These are phyloP conservation scores for Gracilaria vermiculophylla DNA, from an alignment of 23 red algal genomes.

Conservation along the genomic window DNA sequence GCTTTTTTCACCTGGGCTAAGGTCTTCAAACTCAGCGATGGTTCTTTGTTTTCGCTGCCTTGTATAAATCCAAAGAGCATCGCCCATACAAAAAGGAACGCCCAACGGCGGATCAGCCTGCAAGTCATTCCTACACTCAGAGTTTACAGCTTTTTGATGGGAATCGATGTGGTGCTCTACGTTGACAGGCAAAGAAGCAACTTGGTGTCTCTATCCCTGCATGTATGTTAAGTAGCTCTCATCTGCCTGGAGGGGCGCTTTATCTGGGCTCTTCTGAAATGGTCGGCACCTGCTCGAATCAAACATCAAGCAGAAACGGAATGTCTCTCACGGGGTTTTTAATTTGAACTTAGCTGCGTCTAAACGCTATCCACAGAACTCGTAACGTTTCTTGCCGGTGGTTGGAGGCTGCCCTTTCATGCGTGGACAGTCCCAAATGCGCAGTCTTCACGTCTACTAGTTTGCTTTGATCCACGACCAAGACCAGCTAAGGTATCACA, in stretches of 20 bases:
- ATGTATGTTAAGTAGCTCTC: background rate
- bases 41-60: background rate
- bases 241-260: background rate
- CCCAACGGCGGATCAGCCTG: background rate
- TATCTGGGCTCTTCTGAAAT: background rate
- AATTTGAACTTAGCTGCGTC: background rate
- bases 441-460: too few species aligned
- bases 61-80: background rate
- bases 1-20: slow-evolving; percentile 4
- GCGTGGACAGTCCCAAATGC: too few species aligned
- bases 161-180: background rate
- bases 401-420: too few species aligned
- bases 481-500: too few species aligned
- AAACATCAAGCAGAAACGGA: background rate
- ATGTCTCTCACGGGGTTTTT: background rate
- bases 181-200: background rate
- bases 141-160: background rate
- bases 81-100: background rate
- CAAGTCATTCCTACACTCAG: background rate
- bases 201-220: background rate
- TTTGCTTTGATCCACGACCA: too few species aligned
- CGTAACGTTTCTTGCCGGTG: background rate
- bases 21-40: background rate
- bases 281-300: background rate
- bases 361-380: background rate